Percentiles rank a stretch among this genome's conserved stretches.
Conservation (phyloP, 306 rosid genomes). For the Lupinus albus region DNA sequence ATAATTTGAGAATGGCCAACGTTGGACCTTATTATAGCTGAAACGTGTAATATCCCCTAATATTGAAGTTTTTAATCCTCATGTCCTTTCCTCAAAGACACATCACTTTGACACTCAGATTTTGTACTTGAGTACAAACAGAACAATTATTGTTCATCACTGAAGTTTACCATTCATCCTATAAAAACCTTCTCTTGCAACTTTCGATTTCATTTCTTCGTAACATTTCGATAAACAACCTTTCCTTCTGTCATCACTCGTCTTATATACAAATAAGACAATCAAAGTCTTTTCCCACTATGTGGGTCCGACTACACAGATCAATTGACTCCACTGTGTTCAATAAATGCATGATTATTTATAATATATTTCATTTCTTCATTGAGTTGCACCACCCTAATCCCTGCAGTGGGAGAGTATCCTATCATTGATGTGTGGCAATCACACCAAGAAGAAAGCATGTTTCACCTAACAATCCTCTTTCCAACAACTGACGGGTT, state of each 20-base stretch:
- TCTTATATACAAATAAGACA: neutral
- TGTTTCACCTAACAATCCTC: neutral
- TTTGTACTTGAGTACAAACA: constrained; percentile 28
- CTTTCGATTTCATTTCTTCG: constrained; percentile 24
- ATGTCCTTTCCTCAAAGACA: constrained; percentile 11
- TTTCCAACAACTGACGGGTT: constrained; percentile 3
- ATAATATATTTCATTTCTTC: constrained; percentile 18
- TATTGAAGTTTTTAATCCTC: constrained; percentile 13
- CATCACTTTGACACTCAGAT: neutral
- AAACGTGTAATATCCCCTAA: neutral
- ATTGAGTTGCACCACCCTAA: constrained; percentile 13
- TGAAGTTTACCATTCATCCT: constrained; percentile 14
- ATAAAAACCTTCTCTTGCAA: constrained; percentile 11
- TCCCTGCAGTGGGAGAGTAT: neutral
- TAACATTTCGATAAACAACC: constrained; percentile 12
- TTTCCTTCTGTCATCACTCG: constrained; percentile 1
- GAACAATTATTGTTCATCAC: neutral
- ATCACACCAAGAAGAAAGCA: constrained; percentile 5
- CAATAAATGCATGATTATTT: neutral
- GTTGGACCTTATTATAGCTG: constrained; percentile 12
- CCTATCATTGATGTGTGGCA: neutral
- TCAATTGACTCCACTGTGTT: neutral
- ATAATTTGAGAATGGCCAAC: constrained; percentile 13
- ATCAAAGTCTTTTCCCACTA: neutral
- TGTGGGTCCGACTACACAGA: neutral